phyloP scores from a whole-genome alignment of 2,329 filamentous ascomycete genomes.

The Nothophaeocryptopus gaeumannii region DNA sequence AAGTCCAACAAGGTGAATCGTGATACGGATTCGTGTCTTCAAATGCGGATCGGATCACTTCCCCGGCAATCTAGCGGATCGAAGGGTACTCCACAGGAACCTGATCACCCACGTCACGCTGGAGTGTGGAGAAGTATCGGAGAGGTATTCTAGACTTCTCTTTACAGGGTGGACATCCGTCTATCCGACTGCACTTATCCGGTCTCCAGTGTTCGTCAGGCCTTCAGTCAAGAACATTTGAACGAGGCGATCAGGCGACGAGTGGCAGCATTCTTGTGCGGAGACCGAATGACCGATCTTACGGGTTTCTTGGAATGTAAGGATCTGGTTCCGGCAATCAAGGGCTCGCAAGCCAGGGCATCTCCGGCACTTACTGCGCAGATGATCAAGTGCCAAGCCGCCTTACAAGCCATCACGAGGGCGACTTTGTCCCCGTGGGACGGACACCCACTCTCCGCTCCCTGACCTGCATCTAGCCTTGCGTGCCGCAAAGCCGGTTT shows the following conservation, averaged over 20 bases:
- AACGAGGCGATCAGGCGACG: background rate
- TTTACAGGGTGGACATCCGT: constrained; percentile 2
- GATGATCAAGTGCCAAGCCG: constrained; percentile 2
- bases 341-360: background rate
- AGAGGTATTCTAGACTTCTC: background rate
- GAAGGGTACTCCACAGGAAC: constrained; percentile 2
- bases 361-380: constrained; percentile 1
- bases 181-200: constrained; percentile 8
- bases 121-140: constrained; percentile 1
- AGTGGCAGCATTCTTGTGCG: background rate
- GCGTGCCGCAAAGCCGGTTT: no score
- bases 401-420: no score
- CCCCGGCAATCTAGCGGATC: background rate
- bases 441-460: no score
- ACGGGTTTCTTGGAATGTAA: background rate
- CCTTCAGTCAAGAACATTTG: background rate
- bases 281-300: background rate
- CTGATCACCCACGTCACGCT: background rate
- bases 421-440: no score
- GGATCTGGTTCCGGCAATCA: background rate
- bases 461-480: no score
- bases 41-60: background rate
- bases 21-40: background rate
- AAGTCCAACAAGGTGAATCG: background rate
- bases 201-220: constrained; percentile 1